phyloP scores from a whole-genome alignment of 768 basidiomycete genomes.

The Dioszegia crocea region DNA sequence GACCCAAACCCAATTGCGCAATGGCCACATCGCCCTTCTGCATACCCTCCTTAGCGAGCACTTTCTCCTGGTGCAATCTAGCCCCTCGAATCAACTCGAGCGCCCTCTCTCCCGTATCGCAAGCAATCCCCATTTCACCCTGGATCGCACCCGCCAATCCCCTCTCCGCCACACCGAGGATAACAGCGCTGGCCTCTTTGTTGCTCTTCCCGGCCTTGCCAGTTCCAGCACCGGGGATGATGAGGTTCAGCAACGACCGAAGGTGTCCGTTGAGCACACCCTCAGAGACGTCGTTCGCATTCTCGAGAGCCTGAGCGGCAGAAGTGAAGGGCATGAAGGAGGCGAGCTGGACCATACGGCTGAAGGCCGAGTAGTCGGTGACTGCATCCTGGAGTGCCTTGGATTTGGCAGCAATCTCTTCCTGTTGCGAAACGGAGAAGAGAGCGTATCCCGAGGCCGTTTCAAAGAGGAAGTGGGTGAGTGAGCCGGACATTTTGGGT shows the following conservation, averaged over 20 bases:
- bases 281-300: slow-evolving; percentile 92
- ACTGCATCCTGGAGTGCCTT: slow-evolving; percentile 78
- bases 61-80: slow-evolving; percentile 80
- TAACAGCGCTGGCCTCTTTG: slow-evolving; percentile 51
- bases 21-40: slow-evolving; percentile 81
- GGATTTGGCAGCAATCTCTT: slow-evolving; percentile 78
- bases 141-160: slow-evolving; percentile 73
- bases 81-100: slow-evolving; percentile 87
- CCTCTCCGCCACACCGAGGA: slow-evolving; percentile 74
- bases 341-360: slow-evolving; percentile 82
- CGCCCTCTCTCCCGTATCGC: slow-evolving; percentile 74
- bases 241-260: slow-evolving; percentile 30
- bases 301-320: slow-evolving; percentile 89
- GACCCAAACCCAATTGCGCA: slow-evolving; percentile 93
- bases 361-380: slow-evolving; percentile 78
- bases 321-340: slow-evolving; percentile 93
- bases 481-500: slow-evolving; percentile 51
- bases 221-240: slow-evolving; percentile 28
- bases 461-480: slow-evolving; percentile 85
- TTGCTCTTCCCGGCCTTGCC: slow-evolving; percentile 31
- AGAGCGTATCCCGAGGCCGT: slow-evolving; percentile 90
- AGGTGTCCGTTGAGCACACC: slow-evolving; percentile 56
- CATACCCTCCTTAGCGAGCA: slow-evolving; percentile 61
- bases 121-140: slow-evolving; percentile 64
- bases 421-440: slow-evolving; percentile 78